These are phyloP conservation scores for Thalassiosira oceanica DNA, from an alignment of 352 stramenopile species.

Conservation along the genomic window DNA sequence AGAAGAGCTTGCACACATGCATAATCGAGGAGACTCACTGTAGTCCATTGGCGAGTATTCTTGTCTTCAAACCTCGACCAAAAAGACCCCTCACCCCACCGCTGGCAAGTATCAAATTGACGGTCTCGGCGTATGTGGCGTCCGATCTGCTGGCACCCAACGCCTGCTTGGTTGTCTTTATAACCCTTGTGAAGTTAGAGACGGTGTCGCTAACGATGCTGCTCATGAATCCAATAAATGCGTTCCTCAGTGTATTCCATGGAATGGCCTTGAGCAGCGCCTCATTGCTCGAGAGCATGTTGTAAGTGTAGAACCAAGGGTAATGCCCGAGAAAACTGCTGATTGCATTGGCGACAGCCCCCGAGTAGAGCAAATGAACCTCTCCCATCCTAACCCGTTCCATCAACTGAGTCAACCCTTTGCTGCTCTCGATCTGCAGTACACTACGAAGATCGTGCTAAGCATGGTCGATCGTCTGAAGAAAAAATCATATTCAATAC, in stretches of 20 bases:
- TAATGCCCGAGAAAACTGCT: slow-evolving; percentile 70
- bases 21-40: too few relatives aligned
- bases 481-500: too few relatives aligned
- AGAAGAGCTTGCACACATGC: too few relatives aligned
- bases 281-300: slow-evolving; percentile 54
- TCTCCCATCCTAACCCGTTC: slow-evolving; percentile 57
- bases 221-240: slow-evolving; percentile 68
- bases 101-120: slow-evolving; percentile 62
- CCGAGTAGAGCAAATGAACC: slow-evolving; percentile 64
- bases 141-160: slow-evolving; percentile 55
- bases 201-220: slow-evolving; percentile 73
- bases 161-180: slow-evolving; percentile 81
- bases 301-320: slow-evolving; percentile 82
- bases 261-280: slow-evolving; percentile 40
- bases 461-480: too few relatives aligned
- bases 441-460: too few relatives aligned
- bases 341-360: slow-evolving; percentile 55
- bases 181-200: slow-evolving; percentile 75
- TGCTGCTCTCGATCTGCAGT: slow-evolving; percentile 83
- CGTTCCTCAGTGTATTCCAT: slow-evolving; percentile 57
- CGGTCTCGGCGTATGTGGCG: slow-evolving; percentile 54
- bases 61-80: slow-evolving; percentile 63
- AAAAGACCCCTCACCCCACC: slow-evolving; percentile 77
- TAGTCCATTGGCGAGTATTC: slow-evolving; percentile 76
- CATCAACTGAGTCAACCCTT: slow-evolving; percentile 67